Conservation (phyloP, 495 filamentous ascomycete species). For the Aspergillus bridgeri region DNA sequence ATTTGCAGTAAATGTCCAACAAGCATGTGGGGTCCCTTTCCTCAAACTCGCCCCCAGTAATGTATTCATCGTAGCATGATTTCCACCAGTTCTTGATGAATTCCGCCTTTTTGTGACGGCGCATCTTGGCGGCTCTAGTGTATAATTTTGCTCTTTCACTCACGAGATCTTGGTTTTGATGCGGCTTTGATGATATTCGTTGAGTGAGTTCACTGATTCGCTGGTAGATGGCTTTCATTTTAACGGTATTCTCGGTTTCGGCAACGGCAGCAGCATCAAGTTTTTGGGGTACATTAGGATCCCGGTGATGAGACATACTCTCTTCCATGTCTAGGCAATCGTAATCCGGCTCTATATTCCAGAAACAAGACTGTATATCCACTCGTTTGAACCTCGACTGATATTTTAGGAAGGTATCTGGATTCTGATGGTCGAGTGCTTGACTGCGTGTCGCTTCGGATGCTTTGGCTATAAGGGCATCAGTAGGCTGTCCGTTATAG, state of each 20-base stretch:
- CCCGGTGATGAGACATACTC: constrained; percentile 8
- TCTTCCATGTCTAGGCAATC: constrained; percentile 6
- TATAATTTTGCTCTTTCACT: constrained; percentile 15
- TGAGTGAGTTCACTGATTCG: no score
- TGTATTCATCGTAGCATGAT: constrained; percentile 19
- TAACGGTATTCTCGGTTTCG: constrained; percentile 2
- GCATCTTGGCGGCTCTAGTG: constrained; percentile 16
- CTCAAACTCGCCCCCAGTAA: constrained; percentile 11
- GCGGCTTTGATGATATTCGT: no score
- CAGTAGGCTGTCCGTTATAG: constrained; percentile 1
- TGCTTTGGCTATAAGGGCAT: constrained; percentile 4
- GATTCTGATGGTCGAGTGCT: constrained; percentile 3
- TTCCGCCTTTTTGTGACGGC: constrained; percentile 3
- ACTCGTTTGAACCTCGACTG: constrained; percentile 1
- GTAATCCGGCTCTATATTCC: constrained; percentile 9
- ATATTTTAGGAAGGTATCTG: constrained; percentile 9
- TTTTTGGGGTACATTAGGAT: constrained; percentile 8
- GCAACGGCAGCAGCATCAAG: constrained; percentile 9
- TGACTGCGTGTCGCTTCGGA: constrained; percentile 9
- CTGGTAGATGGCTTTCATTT: no score
- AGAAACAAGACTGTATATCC: constrained; percentile 5
- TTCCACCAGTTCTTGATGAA: constrained; percentile 22
- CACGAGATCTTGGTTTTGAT: no score
- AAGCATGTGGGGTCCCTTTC: constrained; percentile 18
- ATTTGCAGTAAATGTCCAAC: constrained; percentile 20